phyloP scores from a whole-genome alignment of 2,329 filamentous ascomycete genomes.

The Phialophora chinensis region DNA sequence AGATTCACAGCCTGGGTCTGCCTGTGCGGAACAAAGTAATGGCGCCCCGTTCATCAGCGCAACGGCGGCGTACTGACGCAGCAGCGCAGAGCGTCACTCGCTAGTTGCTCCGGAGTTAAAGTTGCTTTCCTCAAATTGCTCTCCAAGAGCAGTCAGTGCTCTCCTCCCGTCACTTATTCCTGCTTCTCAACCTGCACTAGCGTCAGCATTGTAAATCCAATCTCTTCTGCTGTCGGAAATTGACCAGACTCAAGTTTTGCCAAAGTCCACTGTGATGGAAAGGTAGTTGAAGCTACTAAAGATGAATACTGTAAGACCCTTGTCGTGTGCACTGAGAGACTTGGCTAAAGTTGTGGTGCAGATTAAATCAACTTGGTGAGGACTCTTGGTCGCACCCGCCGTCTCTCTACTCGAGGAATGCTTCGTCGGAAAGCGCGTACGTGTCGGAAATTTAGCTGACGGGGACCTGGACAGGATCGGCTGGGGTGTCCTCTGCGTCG shows the following conservation, averaged over 20 bases:
- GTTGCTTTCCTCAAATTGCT: background rate
- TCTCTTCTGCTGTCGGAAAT: background rate
- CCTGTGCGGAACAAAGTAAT: background rate
- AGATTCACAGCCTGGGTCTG: background rate
- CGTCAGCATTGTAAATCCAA: background rate
- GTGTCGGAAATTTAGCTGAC: background rate
- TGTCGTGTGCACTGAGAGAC: background rate
- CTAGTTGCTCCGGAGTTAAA: background rate
- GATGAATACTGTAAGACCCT: constrained; percentile 61
- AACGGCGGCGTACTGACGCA: background rate
- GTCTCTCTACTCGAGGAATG: background rate
- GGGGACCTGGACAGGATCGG: constrained; percentile 69
- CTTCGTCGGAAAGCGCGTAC: background rate
- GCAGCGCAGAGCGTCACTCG: background rate
- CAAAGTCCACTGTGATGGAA: constrained; percentile 9
- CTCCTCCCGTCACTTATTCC: background rate
- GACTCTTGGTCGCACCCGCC: constrained; percentile 6
- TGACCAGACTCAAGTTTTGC: background rate
- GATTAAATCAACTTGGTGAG: constrained; percentile 66
- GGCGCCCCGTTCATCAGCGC: background rate
- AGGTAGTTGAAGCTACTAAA: constrained; percentile 1
- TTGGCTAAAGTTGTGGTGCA: constrained; percentile 41
- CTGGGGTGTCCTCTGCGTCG: constrained; percentile 86
- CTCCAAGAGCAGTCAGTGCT: background rate
- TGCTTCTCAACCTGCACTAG: background rate